A percentile compares a stretch with the other conserved stretches of the same genome.
Conservation (phyloP, 2,329 filamentous ascomycete genomes). For the Hypoxylon sp. region DNA sequence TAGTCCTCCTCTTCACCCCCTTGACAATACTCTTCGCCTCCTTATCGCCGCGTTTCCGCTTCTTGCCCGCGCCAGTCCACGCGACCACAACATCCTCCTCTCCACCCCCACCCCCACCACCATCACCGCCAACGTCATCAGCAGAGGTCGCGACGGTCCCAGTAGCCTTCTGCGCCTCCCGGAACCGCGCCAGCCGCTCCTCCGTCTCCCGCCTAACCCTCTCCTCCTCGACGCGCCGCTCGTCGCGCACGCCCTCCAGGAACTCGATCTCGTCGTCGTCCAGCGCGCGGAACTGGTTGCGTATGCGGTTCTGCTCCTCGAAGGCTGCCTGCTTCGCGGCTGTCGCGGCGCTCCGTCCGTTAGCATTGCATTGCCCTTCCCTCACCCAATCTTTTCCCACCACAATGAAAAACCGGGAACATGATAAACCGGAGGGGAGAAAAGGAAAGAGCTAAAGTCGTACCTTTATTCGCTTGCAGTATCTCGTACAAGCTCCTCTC, state of each 20-base stretch:
- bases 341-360: constrained; percentile 6
- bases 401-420: constrained; percentile 7
- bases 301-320: constrained; percentile 77
- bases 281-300: constrained; percentile 81
- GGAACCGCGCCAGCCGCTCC: constrained; percentile 67
- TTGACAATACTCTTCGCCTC: constrained; percentile 49
- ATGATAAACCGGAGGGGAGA: constrained; percentile 18
- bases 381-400: too few species aligned
- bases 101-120: constrained; percentile 39
- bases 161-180: constrained; percentile 59
- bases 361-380: background rate
- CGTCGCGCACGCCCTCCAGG: constrained; percentile 69
- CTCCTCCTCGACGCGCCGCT: constrained; percentile 66
- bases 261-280: constrained; percentile 86
- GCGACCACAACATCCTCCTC: constrained; percentile 52
- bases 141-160: constrained; percentile 13
- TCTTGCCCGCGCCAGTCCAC: constrained; percentile 54
- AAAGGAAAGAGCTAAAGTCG: constrained; percentile 9
- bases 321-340: constrained; percentile 86
- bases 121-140: constrained; percentile 40
- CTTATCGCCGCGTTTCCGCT: constrained; percentile 56
- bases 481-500: constrained; percentile 79
- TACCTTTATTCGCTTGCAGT: constrained; percentile 80
- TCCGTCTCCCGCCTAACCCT: constrained; percentile 67
- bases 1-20: constrained; percentile 55